Evolutionary conservation across 1,284 basidiomycete genomes (phyloP), one percentile per base, ranked within the genome.

Genomic region (Malassezia furfur): DNA sequence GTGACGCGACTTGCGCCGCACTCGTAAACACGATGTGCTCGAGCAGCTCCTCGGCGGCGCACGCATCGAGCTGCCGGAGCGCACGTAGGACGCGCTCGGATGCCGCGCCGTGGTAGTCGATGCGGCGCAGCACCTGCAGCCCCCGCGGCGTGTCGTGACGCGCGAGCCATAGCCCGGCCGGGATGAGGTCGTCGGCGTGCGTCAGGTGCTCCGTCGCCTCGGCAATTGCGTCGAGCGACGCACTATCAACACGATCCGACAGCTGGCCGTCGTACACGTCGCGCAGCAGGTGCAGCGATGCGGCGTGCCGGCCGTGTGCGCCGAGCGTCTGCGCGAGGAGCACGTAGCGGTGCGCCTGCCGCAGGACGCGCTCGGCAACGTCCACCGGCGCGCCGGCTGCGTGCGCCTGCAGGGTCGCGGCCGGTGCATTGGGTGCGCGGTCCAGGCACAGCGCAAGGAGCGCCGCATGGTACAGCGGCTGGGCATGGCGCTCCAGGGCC

Each of bases 141-240:
- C 64, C 69, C 3, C 55, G 63, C 17, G 63, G 53, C 6, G 63
- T 48, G 38, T 70, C 65, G 15, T 59, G 65, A 25, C 52, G 50
- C 2, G 67, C 65, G 5, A 72, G 61, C 66, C 68, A 67, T 3
- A 65, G 56, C 15, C 63, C 68, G 36, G 64, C 62, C 5, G 56
- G 50, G 35, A 60, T 58, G 5, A 61, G 41, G 32, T 22, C 32
- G 2, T 8, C 46, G 2, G 19, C 17, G 21, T 15, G 8, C 6
- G 32, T 12, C 0, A 38, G 47, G 0, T 44, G 44, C 12, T 45
- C 32, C 14, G 67, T 52, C 25, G 60, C 25, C 4, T n/a, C 25
- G 1, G 56, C 62, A 2, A 72, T 55, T 31, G 61, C 59, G 1
- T 53, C 35, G 4, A 63, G 25, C 3, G 58, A 22, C 2, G 47